Conservation (phyloP, 2,329 filamentous ascomycete genomes). For the Clonostachys sp. region DNA sequence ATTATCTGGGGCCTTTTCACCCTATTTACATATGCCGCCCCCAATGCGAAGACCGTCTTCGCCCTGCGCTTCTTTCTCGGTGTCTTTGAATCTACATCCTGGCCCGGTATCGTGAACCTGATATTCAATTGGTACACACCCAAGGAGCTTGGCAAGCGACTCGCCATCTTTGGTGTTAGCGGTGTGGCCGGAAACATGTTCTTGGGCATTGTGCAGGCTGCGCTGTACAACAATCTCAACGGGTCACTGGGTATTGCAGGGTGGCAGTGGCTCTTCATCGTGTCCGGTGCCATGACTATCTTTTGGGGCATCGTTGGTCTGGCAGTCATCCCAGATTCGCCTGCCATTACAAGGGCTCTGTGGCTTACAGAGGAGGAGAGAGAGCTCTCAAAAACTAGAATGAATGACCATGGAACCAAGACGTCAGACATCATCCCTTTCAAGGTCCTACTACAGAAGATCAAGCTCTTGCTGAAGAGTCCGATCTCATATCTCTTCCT, state of each 20-base stretch:
- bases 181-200: constrained; percentile 39
- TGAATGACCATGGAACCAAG: constrained; percentile 16
- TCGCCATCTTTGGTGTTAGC: constrained; percentile 36
- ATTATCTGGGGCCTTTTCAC: constrained; percentile 20
- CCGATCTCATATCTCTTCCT: constrained; percentile 23
- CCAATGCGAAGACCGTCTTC: constrained; percentile 27
- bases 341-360: constrained; percentile 18
- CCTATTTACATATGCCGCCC: constrained; percentile 19
- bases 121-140: constrained; percentile 39
- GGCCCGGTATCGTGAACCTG: constrained; percentile 27
- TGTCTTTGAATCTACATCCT: constrained; percentile 28
- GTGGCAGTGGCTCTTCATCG: constrained; percentile 42
- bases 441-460: constrained; percentile 12
- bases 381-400: constrained; percentile 14
- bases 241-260: constrained; percentile 30
- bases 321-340: constrained; percentile 27
- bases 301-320: constrained; percentile 30
- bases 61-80: constrained; percentile 38
- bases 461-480: constrained; percentile 16
- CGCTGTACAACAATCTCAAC: constrained; percentile 33
- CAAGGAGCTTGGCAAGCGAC: constrained; percentile 29
- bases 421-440: constrained; percentile 17
- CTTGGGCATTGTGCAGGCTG: constrained; percentile 35
- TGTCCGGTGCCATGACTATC: constrained; percentile 32
- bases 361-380: constrained; percentile 20